Conservation (phyloP, 768 basidiomycete genomes). For the Nidularia pulvinata region DNA sequence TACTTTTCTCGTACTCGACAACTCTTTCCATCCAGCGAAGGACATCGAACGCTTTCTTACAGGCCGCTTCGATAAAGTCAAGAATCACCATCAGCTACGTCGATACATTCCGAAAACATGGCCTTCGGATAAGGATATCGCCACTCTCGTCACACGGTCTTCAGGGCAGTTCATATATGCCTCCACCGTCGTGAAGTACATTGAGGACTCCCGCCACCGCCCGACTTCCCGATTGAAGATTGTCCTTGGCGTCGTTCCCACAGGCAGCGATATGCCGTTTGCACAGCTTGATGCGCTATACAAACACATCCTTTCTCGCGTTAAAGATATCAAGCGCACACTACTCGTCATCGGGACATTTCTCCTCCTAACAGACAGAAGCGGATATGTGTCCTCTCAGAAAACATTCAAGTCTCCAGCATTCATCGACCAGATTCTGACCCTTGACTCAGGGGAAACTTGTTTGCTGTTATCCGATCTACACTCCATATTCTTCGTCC, state of each 20-base stretch:
- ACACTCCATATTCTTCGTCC: not conserved
- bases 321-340: not conserved
- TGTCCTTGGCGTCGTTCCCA: conserved; percentile 3
- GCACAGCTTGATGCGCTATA: conserved; percentile 11
- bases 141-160: conserved; percentile 8
- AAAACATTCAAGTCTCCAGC: not conserved
- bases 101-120: conserved; percentile 4
- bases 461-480: not conserved
- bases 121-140: conserved; percentile 8
- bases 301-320: conserved; percentile 2
- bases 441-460: not conserved
- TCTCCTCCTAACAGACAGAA: not conserved
- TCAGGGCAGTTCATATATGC: conserved; percentile 16
- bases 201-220: conserved; percentile 3
- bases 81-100: conserved; percentile 3
- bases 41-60: conserved; percentile 10
- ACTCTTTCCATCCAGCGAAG: conserved; percentile 4
- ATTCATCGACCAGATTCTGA: not conserved
- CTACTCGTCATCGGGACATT: not conserved
- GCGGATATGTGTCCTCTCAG: too few relatives aligned
- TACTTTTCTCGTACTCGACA: conserved; percentile 7
- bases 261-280: conserved; percentile 3
- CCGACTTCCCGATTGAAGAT: conserved; percentile 9
- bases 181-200: conserved; percentile 7
- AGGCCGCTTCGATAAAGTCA: conserved; percentile 7